Evolutionary conservation across 768 basidiomycete species (phyloP).

Genomic region (Naganishia antarctica): DNA sequence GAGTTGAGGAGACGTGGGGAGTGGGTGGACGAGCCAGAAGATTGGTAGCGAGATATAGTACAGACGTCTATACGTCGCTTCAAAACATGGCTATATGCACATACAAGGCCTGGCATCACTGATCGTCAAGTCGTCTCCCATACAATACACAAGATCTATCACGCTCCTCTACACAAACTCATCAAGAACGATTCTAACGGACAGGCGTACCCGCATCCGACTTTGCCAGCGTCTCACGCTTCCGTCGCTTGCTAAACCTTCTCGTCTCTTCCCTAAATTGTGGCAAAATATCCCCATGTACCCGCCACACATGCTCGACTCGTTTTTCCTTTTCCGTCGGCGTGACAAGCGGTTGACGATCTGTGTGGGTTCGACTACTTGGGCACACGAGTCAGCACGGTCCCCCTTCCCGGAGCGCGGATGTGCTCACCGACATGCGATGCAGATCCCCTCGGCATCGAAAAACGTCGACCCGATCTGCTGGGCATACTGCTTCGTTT

Average conservation of each 20-base stretch:
- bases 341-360: not conserved
- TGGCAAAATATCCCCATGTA: not conserved
- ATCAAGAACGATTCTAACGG: not conserved
- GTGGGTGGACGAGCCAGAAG: slow-evolving; percentile 45
- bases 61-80: too few species aligned
- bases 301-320: slow-evolving; percentile 1
- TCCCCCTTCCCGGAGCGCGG: too few species aligned
- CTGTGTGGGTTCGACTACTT: not conserved
- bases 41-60: too few species aligned
- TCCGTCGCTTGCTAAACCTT: slow-evolving; percentile 11
- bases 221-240: not conserved
- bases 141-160: too few species aligned
- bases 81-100: too few species aligned
- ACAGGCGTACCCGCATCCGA: not conserved
- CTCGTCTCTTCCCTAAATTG: slow-evolving; percentile 8
- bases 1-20: slow-evolving; percentile 51
- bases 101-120: too few species aligned
- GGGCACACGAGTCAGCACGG: not conserved
- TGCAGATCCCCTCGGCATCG: slow-evolving; percentile 5
- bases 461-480: slow-evolving; percentile 5
- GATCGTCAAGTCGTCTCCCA: too few species aligned
- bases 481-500: slow-evolving; percentile 7
- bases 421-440: slow-evolving; percentile 11
- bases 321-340: not conserved
- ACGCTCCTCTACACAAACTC: too few species aligned